A percentile compares a stretch with the other conserved stretches of the same genome.
Conservation (phyloP, 305 asterid genomes). For the Solanum hybrid region DNA sequence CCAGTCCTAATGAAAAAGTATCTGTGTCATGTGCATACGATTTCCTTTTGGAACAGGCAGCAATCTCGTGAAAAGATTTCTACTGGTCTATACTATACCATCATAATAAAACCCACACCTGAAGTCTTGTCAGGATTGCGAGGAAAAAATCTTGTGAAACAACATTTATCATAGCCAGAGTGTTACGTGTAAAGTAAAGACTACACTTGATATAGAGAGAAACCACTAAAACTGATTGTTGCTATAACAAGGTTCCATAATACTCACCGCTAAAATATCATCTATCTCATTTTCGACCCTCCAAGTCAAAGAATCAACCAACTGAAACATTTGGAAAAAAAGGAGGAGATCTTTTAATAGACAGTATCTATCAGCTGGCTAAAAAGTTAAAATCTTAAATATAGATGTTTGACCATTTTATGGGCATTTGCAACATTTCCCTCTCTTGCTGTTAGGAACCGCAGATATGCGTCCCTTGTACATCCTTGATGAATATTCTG, state of each 20-base stretch:
- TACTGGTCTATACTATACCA: not conserved
- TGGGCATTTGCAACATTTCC: constrained; percentile 61
- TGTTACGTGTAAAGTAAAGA: not conserved
- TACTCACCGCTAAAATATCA: constrained; percentile 67
- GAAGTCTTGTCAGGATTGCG: not conserved
- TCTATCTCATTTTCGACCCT: constrained; percentile 74
- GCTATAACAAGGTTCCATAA: not conserved
- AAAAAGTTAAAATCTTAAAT: not conserved
- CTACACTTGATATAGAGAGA: not conserved
- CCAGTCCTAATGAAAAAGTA: not conserved
- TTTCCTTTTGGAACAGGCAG: not conserved
- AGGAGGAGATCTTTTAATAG: no score
- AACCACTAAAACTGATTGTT: not conserved
- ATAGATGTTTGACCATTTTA: constrained; percentile 44
- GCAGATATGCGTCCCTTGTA: constrained; percentile 48
- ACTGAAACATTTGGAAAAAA: constrained; percentile 34
- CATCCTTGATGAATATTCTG: constrained; percentile 71
- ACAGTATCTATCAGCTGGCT: not conserved
- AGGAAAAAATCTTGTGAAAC: not conserved
- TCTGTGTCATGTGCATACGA: not conserved
- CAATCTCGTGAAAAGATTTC: not conserved
- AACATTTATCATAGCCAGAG: not conserved
- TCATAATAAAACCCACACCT: not conserved
- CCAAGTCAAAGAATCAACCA: constrained; percentile 68
- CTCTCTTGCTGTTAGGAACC: constrained; percentile 69